Percentiles rank a stretch among this genome's conserved stretches.
phyloP scores from a whole-genome alignment of 2,329 filamentous ascomycete genomes.

The Anthostomella pinea region DNA sequence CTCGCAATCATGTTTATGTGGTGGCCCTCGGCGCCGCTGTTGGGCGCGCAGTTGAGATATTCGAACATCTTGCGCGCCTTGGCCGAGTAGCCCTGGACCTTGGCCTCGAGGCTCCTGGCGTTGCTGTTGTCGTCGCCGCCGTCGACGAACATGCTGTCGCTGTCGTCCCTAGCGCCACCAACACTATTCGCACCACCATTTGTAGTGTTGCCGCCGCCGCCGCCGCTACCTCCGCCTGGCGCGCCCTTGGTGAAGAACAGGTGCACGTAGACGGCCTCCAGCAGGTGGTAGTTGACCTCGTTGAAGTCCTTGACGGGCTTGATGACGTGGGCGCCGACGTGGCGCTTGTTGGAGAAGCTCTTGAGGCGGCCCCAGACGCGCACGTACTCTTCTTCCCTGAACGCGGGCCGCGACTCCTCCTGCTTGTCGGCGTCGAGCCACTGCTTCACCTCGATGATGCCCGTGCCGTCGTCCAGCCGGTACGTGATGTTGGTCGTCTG shows the following conservation, averaged over 20 bases:
- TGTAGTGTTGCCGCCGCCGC: conserved; percentile 29
- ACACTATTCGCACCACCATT: conserved; percentile 34
- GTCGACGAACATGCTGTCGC: conserved; percentile 57
- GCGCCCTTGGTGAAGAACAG: conserved; percentile 73
- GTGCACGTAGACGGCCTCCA: conserved; percentile 88
- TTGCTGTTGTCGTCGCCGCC: conserved; percentile 37
- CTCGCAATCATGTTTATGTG: conserved; percentile 75
- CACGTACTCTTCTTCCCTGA: conserved; percentile 74
- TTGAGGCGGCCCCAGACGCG: conserved; percentile 84
- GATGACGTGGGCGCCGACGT: conserved; percentile 77
- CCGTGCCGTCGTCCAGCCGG: conserved; percentile 92
- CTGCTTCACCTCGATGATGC: conserved; percentile 84
- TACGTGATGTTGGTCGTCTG: conserved; percentile 91
- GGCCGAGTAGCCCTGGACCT: conserved; percentile 48
- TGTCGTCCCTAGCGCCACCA: conserved; percentile 37
- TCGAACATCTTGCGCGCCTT: conserved; percentile 69
- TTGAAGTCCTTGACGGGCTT: conserved; percentile 81
- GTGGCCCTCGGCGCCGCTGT: conserved; percentile 77
- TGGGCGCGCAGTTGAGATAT: conserved; percentile 61
- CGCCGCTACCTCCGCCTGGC: conserved; percentile 36
- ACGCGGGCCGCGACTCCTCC: conserved; percentile 48
- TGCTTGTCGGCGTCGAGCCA: conserved; percentile 69
- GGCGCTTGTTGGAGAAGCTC: conserved; percentile 77
- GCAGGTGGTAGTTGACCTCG: conserved; percentile 87
- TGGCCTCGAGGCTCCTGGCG: too few relatives aligned